A percentile compares a stretch with the other conserved stretches of the same genome.
These are phyloP conservation scores for Sarcodon sp. DNA, from an alignment of 768 basidiomycete genomes.

Conservation along the genomic window DNA sequence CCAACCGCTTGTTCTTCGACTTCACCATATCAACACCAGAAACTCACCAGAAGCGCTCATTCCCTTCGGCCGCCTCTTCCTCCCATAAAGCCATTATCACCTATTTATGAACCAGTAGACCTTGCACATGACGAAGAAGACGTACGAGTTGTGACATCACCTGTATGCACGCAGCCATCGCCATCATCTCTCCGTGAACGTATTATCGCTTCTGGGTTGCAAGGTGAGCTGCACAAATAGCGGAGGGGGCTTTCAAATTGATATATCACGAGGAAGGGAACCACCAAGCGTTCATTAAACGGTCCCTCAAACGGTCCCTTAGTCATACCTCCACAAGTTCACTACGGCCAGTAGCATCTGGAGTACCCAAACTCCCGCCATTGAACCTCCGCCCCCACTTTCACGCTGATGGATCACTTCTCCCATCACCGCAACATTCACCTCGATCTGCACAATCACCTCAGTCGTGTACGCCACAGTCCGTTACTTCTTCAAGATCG, in stretches of 20 bases:
- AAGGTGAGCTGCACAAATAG: background rate
- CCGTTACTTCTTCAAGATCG: slow-evolving; percentile 12
- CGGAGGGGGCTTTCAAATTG: too few species aligned
- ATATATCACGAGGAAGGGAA: background rate
- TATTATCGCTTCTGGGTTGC: background rate
- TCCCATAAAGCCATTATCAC: background rate
- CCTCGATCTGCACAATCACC: slow-evolving; percentile 7
- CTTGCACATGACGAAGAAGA: background rate
- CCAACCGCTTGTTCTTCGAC: too few species aligned
- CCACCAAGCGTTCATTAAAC: background rate
- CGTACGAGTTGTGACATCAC: background rate
- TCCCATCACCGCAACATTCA: slow-evolving; percentile 1
- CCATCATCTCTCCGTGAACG: too few species aligned
- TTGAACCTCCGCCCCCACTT: slow-evolving; percentile 47
- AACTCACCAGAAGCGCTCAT: background rate
- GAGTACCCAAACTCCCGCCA: slow-evolving; percentile 26
- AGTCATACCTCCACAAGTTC: background rate
- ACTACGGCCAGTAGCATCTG: background rate
- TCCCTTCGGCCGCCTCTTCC: background rate
- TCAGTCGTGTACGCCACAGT: slow-evolving; percentile 5
- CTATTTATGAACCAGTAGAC: background rate
- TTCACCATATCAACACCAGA: too few species aligned
- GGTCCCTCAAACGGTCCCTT: background rate
- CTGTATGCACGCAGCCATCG: too few species aligned
- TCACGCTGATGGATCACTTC: slow-evolving; percentile 7